phyloP scores from a whole-genome alignment of 1,284 basidiomycete species.

The Heterobasidion annosum region DNA sequence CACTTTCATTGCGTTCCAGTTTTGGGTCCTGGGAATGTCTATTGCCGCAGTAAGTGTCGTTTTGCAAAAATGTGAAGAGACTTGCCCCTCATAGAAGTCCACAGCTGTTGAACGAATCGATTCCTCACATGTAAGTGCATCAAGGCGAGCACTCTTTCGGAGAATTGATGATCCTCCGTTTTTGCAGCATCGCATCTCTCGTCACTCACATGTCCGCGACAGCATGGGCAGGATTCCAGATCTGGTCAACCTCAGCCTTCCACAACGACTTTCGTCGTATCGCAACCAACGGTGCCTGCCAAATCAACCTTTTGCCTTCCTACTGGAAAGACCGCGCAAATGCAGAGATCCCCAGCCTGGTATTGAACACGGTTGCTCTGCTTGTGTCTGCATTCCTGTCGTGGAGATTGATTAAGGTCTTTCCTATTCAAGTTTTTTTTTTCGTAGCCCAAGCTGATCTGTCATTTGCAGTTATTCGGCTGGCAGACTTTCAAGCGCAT shows the following conservation, averaged over 20 bases:
- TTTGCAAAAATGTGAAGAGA: neutral
- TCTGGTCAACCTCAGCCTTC: conserved; percentile 49
- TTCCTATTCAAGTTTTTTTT: conserved; percentile 4
- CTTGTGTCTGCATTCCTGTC: conserved; percentile 55
- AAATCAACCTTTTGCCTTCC: conserved; percentile 39
- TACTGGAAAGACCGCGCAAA: conserved; percentile 51
- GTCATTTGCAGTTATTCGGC: conserved; percentile 47
- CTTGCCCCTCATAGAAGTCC: neutral
- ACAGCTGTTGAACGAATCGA: conserved; percentile 65
- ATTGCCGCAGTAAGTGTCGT: conserved; percentile 43
- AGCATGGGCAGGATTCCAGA: conserved; percentile 61
- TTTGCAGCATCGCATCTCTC: conserved; percentile 45
- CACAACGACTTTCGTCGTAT: conserved; percentile 43
- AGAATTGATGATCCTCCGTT: neutral
- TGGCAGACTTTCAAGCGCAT: conserved; percentile 83
- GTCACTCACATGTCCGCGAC: conserved; percentile 66
- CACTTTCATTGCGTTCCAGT: conserved; percentile 67
- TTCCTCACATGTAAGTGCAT: conserved; percentile 58
- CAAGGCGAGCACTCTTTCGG: neutral
- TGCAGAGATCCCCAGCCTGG: conserved; percentile 58
- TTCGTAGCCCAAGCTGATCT: neutral
- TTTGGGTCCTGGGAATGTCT: conserved; percentile 77
- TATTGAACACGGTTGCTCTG: conserved; percentile 52
- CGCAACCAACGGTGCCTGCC: conserved; percentile 58
- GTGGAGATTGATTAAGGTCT: conserved; percentile 67